Base-by-base conservation (phyloP, 1,284 basidiomycete genomes). In the Limonomyces culmigenus region DNA sequence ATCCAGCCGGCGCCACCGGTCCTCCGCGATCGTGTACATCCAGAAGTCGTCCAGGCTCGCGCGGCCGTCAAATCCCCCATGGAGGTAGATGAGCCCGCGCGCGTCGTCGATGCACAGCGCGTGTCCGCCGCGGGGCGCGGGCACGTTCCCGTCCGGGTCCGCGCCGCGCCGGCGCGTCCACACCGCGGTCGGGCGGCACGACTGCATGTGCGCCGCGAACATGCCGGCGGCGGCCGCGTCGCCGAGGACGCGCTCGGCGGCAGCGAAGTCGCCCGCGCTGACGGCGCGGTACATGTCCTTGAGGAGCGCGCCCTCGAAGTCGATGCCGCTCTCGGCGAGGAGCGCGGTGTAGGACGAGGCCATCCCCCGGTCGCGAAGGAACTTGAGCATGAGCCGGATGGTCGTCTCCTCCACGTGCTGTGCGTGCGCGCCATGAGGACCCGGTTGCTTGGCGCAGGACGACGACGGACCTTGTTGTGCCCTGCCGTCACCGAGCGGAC, bases 1-100 rank as follows among this genome's bases (percentile, higher is more conserved):
- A 38, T 70, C 74, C 35, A 86, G 58, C 17, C 72, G 45, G 4
- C 57, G 57, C 85, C 85, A 88, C 8, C 23, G 23, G 8, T 27
- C 23, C 23, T 27, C 23, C n/a, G 8, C 23, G 8, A 27, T 8
- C 8, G 23, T 8, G 51, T 81, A 88, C 30, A 65, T 63, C 84
- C 84, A 87, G 40, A 88, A 74, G 50, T 89, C 85, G 43, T 79
- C 74, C 12, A 88, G 58, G 39, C 70, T 74, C 41, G 65, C 74
- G 39, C 66, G 53, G 2, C 85, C 84, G 43, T 85, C 70, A 71
- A 74, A 88, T 0, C 85, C 85, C 1, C 85, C 85, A 41, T 84
- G 73, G 13, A 88, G 60, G 48, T 86, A 87, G 11, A 86, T 70
- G 32, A 67, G 53, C 4, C 70, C 67, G 27, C 66, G 64, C 10